phyloP scores from a whole-genome alignment of 441 rosid species.

The Francoa sonchifolia region DNA sequence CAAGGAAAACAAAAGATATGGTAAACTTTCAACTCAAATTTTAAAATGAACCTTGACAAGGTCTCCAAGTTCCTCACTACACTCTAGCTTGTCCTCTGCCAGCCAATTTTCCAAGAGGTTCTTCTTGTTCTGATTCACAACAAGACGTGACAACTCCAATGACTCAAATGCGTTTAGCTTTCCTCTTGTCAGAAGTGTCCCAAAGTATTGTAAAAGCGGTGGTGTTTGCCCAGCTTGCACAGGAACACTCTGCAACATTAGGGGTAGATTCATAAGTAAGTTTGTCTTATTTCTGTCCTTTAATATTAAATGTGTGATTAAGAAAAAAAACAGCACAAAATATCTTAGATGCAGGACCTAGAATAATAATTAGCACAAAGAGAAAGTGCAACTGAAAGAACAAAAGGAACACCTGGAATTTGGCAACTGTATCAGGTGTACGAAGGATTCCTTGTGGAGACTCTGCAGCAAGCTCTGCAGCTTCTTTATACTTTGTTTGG shows the following conservation, averaged over 20 bases:
- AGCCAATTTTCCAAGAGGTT: constrained; percentile 96
- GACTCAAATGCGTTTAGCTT: constrained; percentile 97
- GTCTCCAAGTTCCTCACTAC: constrained; percentile 99
- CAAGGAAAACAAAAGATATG: background rate
- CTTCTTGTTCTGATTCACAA: constrained; percentile 97
- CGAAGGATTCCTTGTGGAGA: constrained; percentile 98
- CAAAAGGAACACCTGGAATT: constrained; percentile 67
- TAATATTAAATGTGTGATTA: background rate
- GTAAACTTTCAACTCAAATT: constrained; percentile 5
- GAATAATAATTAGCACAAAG: background rate
- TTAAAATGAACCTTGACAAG: constrained; percentile 76
- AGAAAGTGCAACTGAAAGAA: constrained; percentile 4
- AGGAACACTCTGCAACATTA: constrained; percentile 81
- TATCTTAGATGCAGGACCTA: background rate
- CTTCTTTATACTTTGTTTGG: constrained; percentile 98
- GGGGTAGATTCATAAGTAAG: background rate
- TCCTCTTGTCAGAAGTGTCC: constrained; percentile 92
- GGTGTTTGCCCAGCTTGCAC: constrained; percentile 99
- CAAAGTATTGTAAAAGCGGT: constrained; percentile 94
- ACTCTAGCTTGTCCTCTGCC: constrained; percentile 98
- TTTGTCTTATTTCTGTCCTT: no score
- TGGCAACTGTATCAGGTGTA: constrained; percentile 98
- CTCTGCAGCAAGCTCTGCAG: constrained; percentile 99
- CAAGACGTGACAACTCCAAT: constrained; percentile 94
- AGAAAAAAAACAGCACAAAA: background rate